Evolutionary conservation across 2,329 filamentous ascomycete genomes (phyloP).

Genomic region (Aspergillus terreus): DNA sequence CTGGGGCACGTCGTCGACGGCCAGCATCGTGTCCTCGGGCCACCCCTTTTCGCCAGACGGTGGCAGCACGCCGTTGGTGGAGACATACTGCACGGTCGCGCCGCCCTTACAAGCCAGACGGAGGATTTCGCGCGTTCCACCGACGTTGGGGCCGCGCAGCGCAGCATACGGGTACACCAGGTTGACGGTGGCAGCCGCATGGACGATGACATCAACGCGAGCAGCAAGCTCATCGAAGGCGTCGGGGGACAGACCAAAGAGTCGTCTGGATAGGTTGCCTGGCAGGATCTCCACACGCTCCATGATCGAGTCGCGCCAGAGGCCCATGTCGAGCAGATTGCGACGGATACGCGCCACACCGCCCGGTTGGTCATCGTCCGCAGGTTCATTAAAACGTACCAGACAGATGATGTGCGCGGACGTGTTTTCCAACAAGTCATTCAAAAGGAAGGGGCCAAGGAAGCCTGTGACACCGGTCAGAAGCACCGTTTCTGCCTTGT

Average conservation of each 20-base stretch:
- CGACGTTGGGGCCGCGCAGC: constrained; percentile 69
- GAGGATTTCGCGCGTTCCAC: constrained; percentile 72
- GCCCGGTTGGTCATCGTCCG: constrained; percentile 59
- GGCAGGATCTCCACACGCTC: constrained; percentile 74
- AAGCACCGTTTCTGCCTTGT: constrained; percentile 65
- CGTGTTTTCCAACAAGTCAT: constrained; percentile 64
- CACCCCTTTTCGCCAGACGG: constrained; percentile 63
- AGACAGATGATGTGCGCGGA: constrained; percentile 68
- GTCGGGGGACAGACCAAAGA: constrained; percentile 64
- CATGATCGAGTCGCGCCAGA: constrained; percentile 74
- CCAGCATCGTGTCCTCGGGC: constrained; percentile 65
- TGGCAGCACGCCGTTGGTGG: constrained; percentile 75
- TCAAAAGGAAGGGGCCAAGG: constrained; percentile 70
- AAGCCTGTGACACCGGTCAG: constrained; percentile 75
- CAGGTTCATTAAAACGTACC: constrained; percentile 67
- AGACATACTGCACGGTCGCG: constrained; percentile 73
- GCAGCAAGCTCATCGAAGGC: constrained; percentile 62
- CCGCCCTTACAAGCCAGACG: constrained; percentile 64
- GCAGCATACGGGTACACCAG: constrained; percentile 79
- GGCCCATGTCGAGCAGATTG: constrained; percentile 71
- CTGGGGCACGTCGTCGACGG: constrained; percentile 63
- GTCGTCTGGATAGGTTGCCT: constrained; percentile 66
- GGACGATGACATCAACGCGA: constrained; percentile 69
- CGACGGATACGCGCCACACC: constrained; percentile 70
- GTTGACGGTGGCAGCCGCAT: constrained; percentile 75